Percentiles rank a stretch among this genome's conserved stretches.
phyloP scores from a whole-genome alignment of 225 moss, liverwort and hornwort genomes.

The Bryum argenteum region DNA sequence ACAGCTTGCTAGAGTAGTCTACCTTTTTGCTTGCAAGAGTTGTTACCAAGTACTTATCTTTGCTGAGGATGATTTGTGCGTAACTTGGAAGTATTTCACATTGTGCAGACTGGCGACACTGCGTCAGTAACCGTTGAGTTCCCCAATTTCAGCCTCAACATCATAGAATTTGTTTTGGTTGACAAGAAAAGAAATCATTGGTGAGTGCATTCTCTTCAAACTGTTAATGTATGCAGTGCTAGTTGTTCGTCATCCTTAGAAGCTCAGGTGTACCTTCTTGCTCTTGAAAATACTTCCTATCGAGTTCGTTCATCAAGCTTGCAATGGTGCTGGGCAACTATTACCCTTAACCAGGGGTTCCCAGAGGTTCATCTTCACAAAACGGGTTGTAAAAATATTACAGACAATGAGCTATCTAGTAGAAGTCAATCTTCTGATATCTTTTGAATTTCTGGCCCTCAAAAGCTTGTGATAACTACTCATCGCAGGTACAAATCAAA shows the following conservation, averaged over 20 bases:
- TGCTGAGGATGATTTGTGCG: not conserved
- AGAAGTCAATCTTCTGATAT: not conserved
- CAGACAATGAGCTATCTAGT: constrained; percentile 1
- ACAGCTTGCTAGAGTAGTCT: not conserved
- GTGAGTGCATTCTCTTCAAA: constrained; percentile 34
- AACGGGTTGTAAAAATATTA: not conserved
- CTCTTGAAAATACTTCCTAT: not conserved
- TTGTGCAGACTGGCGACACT: constrained; percentile 60
- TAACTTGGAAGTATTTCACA: not conserved
- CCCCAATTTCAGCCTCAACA: constrained; percentile 55
- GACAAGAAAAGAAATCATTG: constrained; percentile 74
- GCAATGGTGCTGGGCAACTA: constrained; percentile 2
- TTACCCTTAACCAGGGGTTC: not conserved
- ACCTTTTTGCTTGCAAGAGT: not conserved
- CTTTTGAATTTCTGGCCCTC: not conserved
- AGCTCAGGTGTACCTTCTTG: constrained; percentile 1
- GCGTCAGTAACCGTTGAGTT: constrained; percentile 63
- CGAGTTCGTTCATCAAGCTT: constrained; percentile 8
- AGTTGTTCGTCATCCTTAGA: not conserved
- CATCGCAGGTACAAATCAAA: constrained; percentile 68
- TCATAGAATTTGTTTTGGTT: constrained; percentile 80
- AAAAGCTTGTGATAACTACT: constrained; percentile 1
- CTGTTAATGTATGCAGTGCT: not conserved
- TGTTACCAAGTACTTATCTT: not conserved
- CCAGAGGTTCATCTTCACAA: not conserved